Evolutionary conservation across 2,329 filamentous ascomycete genomes (phyloP), one percentile per base, ranked within the genome.

Genomic region (Aspergillus sp.): DNA sequence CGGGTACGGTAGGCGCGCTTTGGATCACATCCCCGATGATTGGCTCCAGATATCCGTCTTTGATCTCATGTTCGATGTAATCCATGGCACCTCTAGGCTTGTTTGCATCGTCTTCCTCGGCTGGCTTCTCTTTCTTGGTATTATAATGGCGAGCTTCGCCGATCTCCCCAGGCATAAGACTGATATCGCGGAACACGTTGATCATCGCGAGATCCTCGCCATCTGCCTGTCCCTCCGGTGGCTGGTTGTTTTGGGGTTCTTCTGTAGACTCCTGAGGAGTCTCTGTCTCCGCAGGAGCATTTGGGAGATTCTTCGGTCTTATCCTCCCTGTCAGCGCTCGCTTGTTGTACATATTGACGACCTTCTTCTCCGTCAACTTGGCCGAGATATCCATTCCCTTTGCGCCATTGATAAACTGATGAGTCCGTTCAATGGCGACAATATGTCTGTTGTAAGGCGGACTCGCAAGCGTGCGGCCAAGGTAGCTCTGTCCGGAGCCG

Each of bases 401-500:
- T 4, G 94, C 93, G 8, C 90, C 90, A 19, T 83, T 82, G 55
- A 97, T 95, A 65, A 96, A 96, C 62, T 88, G 84, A 63, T 89
- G 86, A 57, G 86, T 85, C 53, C 90, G 89, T 72, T 99, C 94
- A 32, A 99, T 90, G 1, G 93, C 94, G 50, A 97, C 85, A 41
- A 97, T 88, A 59, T 91, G 84, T 63, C 86, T 85, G 64, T 92
- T 89, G 73, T 95, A 96, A 0, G 92, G 91, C 49, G 86, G 80
- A 56, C 87, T 90, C 13, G 93, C 93, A 52, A 99, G 78, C 1
- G 90, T 88, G 43, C 94, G 82, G 1, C 94, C 93, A 3, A 99
- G 84, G 65, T 99, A 99, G 66, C 96, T 97, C 70, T 97, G 93
- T 0, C 94, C 94, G 49, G 91, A 96, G 24, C 94, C 94, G 71